Base-by-base conservation (phyloP, 805 yeast species). In the Metschnikowia picachoensis region DNA sequence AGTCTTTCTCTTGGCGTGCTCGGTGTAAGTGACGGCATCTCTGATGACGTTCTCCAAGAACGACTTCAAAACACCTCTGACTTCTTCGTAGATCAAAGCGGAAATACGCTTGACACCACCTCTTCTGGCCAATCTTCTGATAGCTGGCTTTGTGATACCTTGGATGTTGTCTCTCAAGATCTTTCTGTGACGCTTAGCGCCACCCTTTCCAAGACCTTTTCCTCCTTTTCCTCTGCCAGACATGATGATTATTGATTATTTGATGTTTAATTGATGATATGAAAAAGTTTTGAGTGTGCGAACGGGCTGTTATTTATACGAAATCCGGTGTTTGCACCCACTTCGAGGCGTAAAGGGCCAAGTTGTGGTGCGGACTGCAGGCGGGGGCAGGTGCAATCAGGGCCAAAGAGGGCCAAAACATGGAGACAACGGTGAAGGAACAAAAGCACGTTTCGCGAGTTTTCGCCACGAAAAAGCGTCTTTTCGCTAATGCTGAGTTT, bases 101-200 rank as follows among this genome's bases (percentile, higher is more conserved):
- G 98, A 92, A 67, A 92, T 92, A 87, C 99, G 96, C 86, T 92
- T 92, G 70, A 92, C 99, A 91, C 99, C 99, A 80, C 99, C 99
- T 88, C 99, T 90, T 85, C 99, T 92, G 44, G 99, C 99, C 66
- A 92, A 86, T 88, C 99, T 92, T 82, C 99, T 90, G 71, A 92
- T 92, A 70, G 99, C 99, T 70, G 99, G 99, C 84, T 92, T 92
- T 56, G 99, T 92, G 72, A 92, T 92, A 82, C 99, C 99, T 79
- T 91, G 97, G 62, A 92, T 92, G 92, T 92, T 92, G 77, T 94
- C 99, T 83, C 98, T 91, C 60, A 91, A 82, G 77, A 92, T 88
- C 89, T 91, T 91, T 85, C 98, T 89, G 90, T 92, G 99, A 78
- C 99, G 90, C 85, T 92, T 92, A 67, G 99, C 99, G 80, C 99